Evolutionary conservation across 371 early-diverging fungal genomes (phyloP), one percentile per base, ranked within the genome.

Genomic region (Mortierella sp.): DNA sequence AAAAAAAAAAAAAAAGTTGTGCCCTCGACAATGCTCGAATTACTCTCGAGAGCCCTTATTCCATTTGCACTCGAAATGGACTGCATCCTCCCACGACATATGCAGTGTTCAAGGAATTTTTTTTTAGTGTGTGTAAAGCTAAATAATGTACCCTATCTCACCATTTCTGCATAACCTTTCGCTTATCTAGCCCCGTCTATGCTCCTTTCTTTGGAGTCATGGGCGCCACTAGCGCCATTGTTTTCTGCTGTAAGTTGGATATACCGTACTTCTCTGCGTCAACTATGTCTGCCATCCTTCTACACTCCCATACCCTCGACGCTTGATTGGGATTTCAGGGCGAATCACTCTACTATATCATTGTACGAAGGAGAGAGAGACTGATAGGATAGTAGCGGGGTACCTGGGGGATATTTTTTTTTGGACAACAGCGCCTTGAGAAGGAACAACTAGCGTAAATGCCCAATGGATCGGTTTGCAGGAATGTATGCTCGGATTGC

Each of bases 191-290:
- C 88, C 97, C 97, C 61, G 96, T 95, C 68, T 97, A 97, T 85
- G 89, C 96, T 76, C 99, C 99, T 70, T 95, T 99, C 93, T 97
- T 99, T 83, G 96, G 96, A 76, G 92, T 97, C 68, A 93, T 99
- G 87, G 99, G 99, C 43, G 94, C 96, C 89, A 93, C 98, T 42
- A 93, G 95, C 49, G 97, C 98, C 72, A 96, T 97, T 63, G 94
- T 97, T 54, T 98, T 98, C 83, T 93, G 93, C 87, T 95, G 99
- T 98, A 94, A 92, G 95, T 92, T 15, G 8, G 55, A 53, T 53
- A 53, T 54, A n/a, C 53, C n/a, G n/a, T n/a, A 47, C 17, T n/a
- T 40, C 40, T 10, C 40, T 40, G n/a, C n/a, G n/a, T n/a, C n/a
- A n/a, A 10, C 40, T 15, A 40, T 13, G 15, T 15, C 15, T 13